These are phyloP conservation scores for Neovahlkampfia damariscottae DNA, from an alignment of 78 protist genomes.

Conservation along the genomic window DNA sequence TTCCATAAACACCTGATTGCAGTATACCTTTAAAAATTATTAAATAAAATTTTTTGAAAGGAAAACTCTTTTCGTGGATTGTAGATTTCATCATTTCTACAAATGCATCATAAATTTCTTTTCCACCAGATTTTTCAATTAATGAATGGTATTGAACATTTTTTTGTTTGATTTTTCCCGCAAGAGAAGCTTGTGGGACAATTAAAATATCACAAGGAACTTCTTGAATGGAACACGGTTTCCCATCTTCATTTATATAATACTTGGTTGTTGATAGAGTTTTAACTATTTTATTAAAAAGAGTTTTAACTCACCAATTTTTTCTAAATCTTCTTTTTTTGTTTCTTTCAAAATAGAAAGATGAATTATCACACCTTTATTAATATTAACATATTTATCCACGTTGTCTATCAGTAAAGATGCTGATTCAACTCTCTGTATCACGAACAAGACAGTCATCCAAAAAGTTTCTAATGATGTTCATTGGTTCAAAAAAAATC, in stretches of 20 bases:
- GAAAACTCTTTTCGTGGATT: too few relatives aligned
- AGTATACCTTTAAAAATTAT: too few relatives aligned
- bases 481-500: too few relatives aligned
- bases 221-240: not conserved
- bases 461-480: too few relatives aligned
- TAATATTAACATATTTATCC: not conserved
- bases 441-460: not conserved
- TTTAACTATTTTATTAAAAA: not conserved
- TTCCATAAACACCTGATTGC: slow-evolving; percentile 14
- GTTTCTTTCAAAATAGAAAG: slow-evolving; percentile 4
- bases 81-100: too few relatives aligned
- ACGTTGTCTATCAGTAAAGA: slow-evolving; percentile 18
- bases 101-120: not conserved
- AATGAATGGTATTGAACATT: not conserved
- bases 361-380: slow-evolving; percentile 2
- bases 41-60: too few relatives aligned
- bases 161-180: slow-evolving; percentile 16
- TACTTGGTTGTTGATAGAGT: not conserved
- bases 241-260: not conserved
- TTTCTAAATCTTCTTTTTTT: not conserved
- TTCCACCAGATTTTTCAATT: slow-evolving; percentile 5
- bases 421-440: not conserved
- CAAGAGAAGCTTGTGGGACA: slow-evolving; percentile 26
- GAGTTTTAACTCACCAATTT: not conserved
- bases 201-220: slow-evolving; percentile 14